These are phyloP conservation scores for Ophiostoma perfectum DNA, from an alignment of 2,329 filamentous ascomycete genomes.

Conservation along the genomic window DNA sequence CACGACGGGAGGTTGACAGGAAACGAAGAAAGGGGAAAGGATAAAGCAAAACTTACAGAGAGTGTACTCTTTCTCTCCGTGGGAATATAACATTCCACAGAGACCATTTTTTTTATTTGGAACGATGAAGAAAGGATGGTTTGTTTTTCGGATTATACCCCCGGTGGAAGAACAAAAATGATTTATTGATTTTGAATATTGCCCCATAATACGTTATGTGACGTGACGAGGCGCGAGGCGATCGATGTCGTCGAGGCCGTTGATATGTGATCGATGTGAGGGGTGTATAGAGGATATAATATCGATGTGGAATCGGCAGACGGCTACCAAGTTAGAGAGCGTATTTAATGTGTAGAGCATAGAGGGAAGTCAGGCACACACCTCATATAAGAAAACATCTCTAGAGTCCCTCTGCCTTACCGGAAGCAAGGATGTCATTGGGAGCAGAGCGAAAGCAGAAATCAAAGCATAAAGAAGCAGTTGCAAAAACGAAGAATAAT, in stretches of 20 bases:
- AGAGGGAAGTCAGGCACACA: too few relatives aligned
- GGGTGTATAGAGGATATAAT: too few relatives aligned
- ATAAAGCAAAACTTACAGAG: conserved; percentile 1
- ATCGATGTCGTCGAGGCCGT: background rate
- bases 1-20: conserved; percentile 21
- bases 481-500: background rate
- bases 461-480: background rate
- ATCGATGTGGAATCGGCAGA: too few relatives aligned
- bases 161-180: conserved; percentile 21
- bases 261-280: too few relatives aligned
- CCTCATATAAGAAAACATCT: too few relatives aligned
- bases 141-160: conserved; percentile 27
- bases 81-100: background rate
- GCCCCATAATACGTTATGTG: background rate
- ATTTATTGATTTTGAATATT: conserved; percentile 3
- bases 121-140: conserved; percentile 24
- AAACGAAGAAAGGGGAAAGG: conserved; percentile 15
- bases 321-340: too few relatives aligned
- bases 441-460: background rate
- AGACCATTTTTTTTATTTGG: conserved; percentile 16
- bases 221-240: background rate
- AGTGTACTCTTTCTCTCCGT: conserved; percentile 3
- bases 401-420: too few relatives aligned
- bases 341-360: too few relatives aligned
- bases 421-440: too few relatives aligned